These are phyloP conservation scores for Phytophthora sansomeana DNA, from an alignment of 352 stramenopile species.

Conservation along the genomic window DNA sequence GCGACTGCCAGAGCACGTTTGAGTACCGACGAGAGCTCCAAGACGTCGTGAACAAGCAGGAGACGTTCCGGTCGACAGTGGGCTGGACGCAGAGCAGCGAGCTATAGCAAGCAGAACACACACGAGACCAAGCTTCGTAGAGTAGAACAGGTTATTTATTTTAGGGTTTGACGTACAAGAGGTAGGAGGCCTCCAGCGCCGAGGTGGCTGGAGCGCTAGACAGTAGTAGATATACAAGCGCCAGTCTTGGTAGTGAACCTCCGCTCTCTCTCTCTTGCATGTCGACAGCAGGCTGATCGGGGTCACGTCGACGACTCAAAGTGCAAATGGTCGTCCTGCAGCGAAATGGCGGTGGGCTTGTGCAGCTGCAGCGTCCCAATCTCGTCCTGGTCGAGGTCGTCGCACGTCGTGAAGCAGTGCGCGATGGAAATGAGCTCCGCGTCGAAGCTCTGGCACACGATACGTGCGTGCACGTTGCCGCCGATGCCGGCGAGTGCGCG, in stretches of 20 bases:
- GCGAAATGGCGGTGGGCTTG: constrained; percentile 63
- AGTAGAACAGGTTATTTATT: constrained; percentile 47
- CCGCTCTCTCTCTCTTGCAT: constrained; percentile 2
- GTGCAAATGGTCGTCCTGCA: constrained; percentile 66
- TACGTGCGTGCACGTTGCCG: constrained; percentile 71
- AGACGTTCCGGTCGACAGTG: constrained; percentile 21
- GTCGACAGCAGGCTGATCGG: background rate
- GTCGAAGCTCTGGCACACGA: constrained; percentile 86
- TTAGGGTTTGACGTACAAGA: constrained; percentile 14
- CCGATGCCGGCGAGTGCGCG: constrained; percentile 87
- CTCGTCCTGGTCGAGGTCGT: constrained; percentile 60
- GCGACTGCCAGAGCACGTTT: constrained; percentile 71
- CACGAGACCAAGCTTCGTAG: background rate
- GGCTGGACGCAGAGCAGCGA: constrained; percentile 34
- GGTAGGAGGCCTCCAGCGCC: constrained; percentile 18
- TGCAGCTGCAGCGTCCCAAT: constrained; percentile 50
- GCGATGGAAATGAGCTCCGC: constrained; percentile 91
- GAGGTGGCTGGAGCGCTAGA: background rate
- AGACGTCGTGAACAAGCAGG: constrained; percentile 41
- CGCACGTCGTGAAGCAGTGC: constrained; percentile 92
- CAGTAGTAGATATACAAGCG: constrained; percentile 41
- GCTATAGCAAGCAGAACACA: constrained; percentile 20
- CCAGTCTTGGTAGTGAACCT: constrained; percentile 18
- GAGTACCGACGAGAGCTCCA: constrained; percentile 61
- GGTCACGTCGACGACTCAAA: constrained; percentile 65